Conservation (phyloP, 1,284 basidiomycete species). For the Wolfiporia cocos region DNA sequence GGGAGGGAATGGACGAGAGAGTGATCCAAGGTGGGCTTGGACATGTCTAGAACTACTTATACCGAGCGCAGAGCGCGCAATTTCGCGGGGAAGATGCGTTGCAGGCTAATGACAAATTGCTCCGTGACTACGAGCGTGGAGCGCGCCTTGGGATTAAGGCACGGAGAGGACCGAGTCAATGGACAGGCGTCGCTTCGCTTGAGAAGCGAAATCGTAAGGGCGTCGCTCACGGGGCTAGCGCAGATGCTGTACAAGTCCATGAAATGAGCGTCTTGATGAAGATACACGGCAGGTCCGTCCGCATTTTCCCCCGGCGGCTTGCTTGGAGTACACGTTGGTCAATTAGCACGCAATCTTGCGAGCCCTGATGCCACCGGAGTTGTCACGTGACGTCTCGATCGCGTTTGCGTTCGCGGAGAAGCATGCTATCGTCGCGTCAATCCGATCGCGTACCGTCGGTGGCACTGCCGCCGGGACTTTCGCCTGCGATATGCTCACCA, state of each 20-base stretch:
- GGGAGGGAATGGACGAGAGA: slow-evolving; percentile 3
- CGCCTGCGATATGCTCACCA: too few relatives aligned
- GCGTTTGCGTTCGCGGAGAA: background rate
- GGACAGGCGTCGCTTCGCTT: too few relatives aligned
- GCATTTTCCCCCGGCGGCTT: too few relatives aligned
- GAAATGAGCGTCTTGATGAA: too few relatives aligned
- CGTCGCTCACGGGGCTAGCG: too few relatives aligned
- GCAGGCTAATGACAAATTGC: slow-evolving; percentile 2
- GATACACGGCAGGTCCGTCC: too few relatives aligned
- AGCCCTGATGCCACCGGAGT: background rate
- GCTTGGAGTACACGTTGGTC: background rate
- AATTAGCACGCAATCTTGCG: slow-evolving; percentile 2
- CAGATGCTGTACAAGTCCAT: too few relatives aligned
- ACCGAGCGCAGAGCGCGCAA: slow-evolving; percentile 5
- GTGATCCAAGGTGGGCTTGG: background rate
- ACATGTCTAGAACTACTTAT: background rate
- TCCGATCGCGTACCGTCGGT: too few relatives aligned
- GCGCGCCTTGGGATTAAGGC: background rate
- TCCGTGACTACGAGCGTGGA: background rate
- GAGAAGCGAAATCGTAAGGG: too few relatives aligned
- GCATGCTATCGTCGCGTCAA: background rate
- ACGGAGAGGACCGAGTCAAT: too few relatives aligned
- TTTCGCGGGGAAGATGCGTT: slow-evolving; percentile 1
- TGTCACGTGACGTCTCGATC: background rate
- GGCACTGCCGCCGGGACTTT: too few relatives aligned